Conservation (phyloP, 73 alveolate species). For the Tetrahymena thermophila region DNA sequence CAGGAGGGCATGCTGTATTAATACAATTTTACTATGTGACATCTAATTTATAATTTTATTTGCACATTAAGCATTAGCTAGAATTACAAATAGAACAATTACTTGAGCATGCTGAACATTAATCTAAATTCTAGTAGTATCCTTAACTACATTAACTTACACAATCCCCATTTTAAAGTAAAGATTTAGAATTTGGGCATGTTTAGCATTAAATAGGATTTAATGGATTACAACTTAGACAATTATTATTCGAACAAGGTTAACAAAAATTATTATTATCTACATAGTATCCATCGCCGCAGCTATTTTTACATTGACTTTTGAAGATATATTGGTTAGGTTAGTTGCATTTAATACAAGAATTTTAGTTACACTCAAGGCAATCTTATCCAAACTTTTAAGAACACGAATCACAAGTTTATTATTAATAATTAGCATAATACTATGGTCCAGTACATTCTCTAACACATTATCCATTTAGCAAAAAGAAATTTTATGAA, state of each 20-base stretch:
- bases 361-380: neutral
- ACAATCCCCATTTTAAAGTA: neutral
- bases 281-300: neutral
- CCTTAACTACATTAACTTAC: neutral
- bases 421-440: neutral
- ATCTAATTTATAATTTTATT: no score
- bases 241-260: neutral
- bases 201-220: neutral
- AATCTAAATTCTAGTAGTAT: neutral
- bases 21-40: neutral
- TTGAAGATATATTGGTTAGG: neutral
- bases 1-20: neutral
- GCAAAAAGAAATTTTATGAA: neutral
- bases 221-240: neutral
- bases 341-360: neutral
- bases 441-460: neutral
- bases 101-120: neutral
- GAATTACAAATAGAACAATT: neutral
- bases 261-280: neutral
- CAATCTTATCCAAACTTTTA: neutral
- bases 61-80: neutral
- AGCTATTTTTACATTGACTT: neutral
- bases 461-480: neutral
- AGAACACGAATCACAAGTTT: neutral
- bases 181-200: neutral